phyloP scores from a whole-genome alignment of 306 rosid genomes.

The Begonia fuchsioides region DNA sequence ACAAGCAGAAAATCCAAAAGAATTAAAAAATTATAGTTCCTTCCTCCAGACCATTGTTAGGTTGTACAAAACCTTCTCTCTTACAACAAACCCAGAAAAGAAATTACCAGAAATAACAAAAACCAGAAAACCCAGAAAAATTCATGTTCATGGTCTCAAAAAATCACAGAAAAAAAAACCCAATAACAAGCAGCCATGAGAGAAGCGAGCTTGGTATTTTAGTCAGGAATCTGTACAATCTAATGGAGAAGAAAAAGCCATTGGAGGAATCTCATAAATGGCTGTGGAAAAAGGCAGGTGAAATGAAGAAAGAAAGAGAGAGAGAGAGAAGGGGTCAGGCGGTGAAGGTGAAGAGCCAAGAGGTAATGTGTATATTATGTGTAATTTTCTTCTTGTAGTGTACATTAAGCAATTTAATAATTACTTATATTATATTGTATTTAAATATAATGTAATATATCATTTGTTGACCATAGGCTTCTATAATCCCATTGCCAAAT shows the following conservation, averaged over 20 bases:
- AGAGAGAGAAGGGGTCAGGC: not conserved
- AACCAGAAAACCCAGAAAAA: constrained; percentile 59
- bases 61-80: constrained; percentile 41
- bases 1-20: not conserved
- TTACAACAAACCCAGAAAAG: constrained; percentile 32
- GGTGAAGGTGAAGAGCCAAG: too few relatives aligned
- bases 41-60: constrained; percentile 20
- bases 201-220: constrained; percentile 35
- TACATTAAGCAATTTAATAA: too few relatives aligned
- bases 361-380: too few relatives aligned
- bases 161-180: constrained; percentile 14
- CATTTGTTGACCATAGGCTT: too few relatives aligned
- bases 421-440: too few relatives aligned
- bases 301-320: constrained; percentile 30
- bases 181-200: constrained; percentile 31
- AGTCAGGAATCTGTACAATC: constrained; percentile 51
- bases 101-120: constrained; percentile 42
- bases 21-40: constrained; percentile 4
- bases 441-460: too few relatives aligned
- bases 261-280: constrained; percentile 72
- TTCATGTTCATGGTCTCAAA: constrained; percentile 14
- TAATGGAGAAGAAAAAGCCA: constrained; percentile 64
- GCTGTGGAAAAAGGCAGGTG: constrained; percentile 46
- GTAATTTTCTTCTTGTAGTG: too few relatives aligned
- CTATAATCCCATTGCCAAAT: too few relatives aligned